Base-by-base conservation (phyloP, 2,329 filamentous ascomycete species). In the Paraphaeosphaeria sporulosa region DNA sequence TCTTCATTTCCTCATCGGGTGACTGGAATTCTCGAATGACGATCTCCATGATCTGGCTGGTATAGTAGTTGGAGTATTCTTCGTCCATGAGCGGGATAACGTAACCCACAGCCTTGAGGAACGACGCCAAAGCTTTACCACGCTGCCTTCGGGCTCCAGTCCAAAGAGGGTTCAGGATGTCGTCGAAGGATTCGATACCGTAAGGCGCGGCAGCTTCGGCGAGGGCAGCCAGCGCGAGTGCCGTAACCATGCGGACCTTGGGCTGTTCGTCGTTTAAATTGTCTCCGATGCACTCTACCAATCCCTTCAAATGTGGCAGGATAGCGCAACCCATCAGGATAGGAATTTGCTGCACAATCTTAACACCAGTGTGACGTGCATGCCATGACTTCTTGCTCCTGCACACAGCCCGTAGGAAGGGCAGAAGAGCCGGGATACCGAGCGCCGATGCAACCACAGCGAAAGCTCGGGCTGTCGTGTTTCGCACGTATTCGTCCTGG, bases 71-170 rank as follows among this genome's bases (percentile, higher is more conserved):
- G 79, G 95, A 94, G 77, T 97, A 98, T 75, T 99, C 95, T 79
- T 99, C 95, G 81, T 99, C 95, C 95, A 99, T 99, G 55, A 99
- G 86, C 4, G 95, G 95, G 64, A 99, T 98, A 74, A 99, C 97
- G 77, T 95, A 98, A 27, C 95, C 95, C 46, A 99, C 94, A 49
- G 95, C 95, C 81, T 99, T 99, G 63, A 99, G 84, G 79, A 97
- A 99, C 15, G 93, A 94, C 25, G 95, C 94, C 47, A 99, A 85
- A 70, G 94, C 94, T 78, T 99, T 99, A 64, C 95, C 95, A 74
- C 95, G 89, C 80, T 99, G 95, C 81, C 97, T 97, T 64, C 94
- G 88, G 30, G 93, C 94, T 60, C 95, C 95, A 6, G 93, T 97
- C 95, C 95, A 99, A 0, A 99, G 85, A 4, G 95, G 95, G 74